Base-by-base conservation (phyloP, 2,329 filamentous ascomycete genomes). In the Incumbomyces lentus region DNA sequence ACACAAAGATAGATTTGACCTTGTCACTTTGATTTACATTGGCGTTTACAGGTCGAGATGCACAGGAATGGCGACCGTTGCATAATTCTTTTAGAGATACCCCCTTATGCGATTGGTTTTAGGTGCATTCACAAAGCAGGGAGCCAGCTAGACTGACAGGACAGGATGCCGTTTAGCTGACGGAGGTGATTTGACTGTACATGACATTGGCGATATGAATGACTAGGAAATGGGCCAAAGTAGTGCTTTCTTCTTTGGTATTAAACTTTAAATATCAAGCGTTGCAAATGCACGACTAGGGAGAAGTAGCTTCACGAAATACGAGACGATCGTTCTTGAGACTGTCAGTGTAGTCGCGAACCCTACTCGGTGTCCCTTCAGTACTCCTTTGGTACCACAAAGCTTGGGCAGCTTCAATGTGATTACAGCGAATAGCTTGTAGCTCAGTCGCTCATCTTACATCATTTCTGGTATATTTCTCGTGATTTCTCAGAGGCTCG, bases 21-120 rank as follows among this genome's bases (percentile, higher is more conserved):
- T 26, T 26, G n/a, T n/a, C 22, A 26, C 12, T 35, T 35, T 35
- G 4, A 17, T 17, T 6, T n/a, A 32, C n/a, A n/a, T 8, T 35
- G 33, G 13, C 12, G 13, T 35, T 35, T 11, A 8, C 6, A 37
- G 42, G 22, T 38, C 33, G 42, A 45, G 42, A 45, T 45, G 42
- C 16, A 38, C 42, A 45, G 42, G 42, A 45, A 45, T 45, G 42
- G 42, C 42, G 33, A 45, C 42, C 42, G 34, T 45, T 45, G 42
- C 42, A 45, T 45, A 38, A 29, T 38, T 17, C 11, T 18, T 37
- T 45, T 38, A 22, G 33, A 17, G 42, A 45, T 45, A 45, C 42
- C 42, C 33, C 42, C 34, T 35, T 45, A 45, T 45, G 42, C 33
- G 34, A 45, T 38, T 45, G 42, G 42, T 45, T 45, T 16, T 16